phyloP scores from a whole-genome alignment of 1,139 yeast genomes.

The Schizosaccharomyces versatilis region DNA sequence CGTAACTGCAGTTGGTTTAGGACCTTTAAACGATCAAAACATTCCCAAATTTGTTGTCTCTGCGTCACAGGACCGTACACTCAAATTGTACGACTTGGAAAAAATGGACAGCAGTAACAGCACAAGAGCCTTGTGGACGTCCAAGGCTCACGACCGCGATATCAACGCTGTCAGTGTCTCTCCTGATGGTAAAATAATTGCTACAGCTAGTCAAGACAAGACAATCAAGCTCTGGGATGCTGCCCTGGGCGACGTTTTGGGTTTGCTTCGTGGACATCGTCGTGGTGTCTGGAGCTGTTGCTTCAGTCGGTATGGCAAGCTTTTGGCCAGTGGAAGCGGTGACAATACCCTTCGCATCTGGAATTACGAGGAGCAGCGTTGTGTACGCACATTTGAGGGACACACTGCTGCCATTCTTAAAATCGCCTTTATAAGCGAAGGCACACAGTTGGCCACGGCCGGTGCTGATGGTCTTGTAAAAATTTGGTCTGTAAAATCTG shows the following conservation, averaged over 20 bases:
- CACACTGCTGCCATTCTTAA: conserved; percentile 84
- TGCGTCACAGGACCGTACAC: conserved; percentile 73
- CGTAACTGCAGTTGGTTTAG: conserved; percentile 61
- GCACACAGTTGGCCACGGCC: conserved; percentile 51
- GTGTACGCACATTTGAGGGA: conserved; percentile 72
- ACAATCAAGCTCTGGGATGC: conserved; percentile 74
- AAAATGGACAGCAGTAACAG: conserved; percentile 15
- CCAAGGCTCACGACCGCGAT: conserved; percentile 93
- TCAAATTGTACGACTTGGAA: conserved; percentile 62
- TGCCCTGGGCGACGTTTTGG: conserved; percentile 62
- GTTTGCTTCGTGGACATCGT: conserved; percentile 69
- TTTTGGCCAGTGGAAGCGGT: conserved; percentile 59
- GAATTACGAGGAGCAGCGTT: conserved; percentile 58
- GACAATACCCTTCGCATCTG: conserved; percentile 79
- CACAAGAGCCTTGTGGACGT: conserved; percentile 49
- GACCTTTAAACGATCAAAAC: conserved; percentile 24
- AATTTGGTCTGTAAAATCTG: conserved; percentile 61
- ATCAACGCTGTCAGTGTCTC: conserved; percentile 72
- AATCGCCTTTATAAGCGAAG: conserved; percentile 43
- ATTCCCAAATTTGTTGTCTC: conserved; percentile 58
- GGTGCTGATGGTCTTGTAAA: conserved; percentile 92
- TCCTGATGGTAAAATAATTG: conserved; percentile 70
- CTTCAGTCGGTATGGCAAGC: conserved; percentile 58
- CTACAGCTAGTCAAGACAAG: conserved; percentile 91
- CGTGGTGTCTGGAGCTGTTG: conserved; percentile 86